A percentile compares a stretch with the other conserved stretches of the same genome.
These are phyloP conservation scores for Ustulina deusta DNA, from an alignment of 2,329 filamentous ascomycete species.

Conservation along the genomic window DNA sequence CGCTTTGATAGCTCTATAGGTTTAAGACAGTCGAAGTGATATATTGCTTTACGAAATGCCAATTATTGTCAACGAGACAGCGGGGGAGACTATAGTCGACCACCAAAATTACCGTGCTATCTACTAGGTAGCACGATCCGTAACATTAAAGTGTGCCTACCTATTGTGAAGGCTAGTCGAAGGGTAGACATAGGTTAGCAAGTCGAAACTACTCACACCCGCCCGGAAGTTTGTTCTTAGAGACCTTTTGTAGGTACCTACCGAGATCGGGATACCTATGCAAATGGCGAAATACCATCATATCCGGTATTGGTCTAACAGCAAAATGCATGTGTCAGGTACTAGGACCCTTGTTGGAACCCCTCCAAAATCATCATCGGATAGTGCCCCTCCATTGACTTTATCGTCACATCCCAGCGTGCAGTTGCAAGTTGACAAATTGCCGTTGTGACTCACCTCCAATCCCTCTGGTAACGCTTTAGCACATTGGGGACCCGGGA, in stretches of 20 bases:
- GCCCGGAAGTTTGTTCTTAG: too few relatives aligned
- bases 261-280: too few relatives aligned
- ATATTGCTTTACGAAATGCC: too few relatives aligned
- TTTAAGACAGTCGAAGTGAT: too few relatives aligned
- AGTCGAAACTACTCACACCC: too few relatives aligned
- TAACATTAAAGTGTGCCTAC: too few relatives aligned
- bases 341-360: slow-evolving; percentile 18
- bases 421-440: slow-evolving; percentile 23
- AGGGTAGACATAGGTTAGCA: too few relatives aligned
- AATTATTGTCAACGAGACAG: neutral
- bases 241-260: too few relatives aligned
- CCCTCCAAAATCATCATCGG: slow-evolving; percentile 45
- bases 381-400: slow-evolving; percentile 51
- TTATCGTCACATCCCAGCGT: slow-evolving; percentile 28
- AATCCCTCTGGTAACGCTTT: neutral
- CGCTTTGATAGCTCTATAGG: too few relatives aligned
- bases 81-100: neutral
- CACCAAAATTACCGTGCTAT: too few relatives aligned
- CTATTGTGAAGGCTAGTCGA: too few relatives aligned
- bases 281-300: neutral
- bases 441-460: slow-evolving; percentile 41
- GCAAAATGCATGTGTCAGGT: neutral
- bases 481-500: neutral
- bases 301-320: neutral
- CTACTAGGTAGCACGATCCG: too few relatives aligned